Percentiles rank a stretch among this genome's conserved stretches.
phyloP scores from a whole-genome alignment of 495 filamentous ascomycete genomes.

The Podospora comata region DNA sequence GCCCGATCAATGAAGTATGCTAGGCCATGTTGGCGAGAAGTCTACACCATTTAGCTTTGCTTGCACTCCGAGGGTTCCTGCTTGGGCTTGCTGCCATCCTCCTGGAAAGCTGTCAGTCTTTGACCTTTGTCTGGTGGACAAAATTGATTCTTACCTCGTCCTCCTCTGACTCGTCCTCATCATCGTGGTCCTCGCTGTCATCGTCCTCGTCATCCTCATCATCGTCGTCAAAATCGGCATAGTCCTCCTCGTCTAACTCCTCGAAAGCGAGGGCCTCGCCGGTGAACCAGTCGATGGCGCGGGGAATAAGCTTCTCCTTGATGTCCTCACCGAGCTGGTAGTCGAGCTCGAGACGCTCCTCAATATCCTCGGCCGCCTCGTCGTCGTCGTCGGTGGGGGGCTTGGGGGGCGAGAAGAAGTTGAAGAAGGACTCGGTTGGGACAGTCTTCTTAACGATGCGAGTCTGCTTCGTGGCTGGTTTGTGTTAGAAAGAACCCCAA shows the following conservation, averaged over 20 bases:
- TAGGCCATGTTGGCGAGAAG: conserved; percentile 2
- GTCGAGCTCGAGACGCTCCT: conserved; percentile 96
- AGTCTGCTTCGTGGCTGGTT: conserved; percentile 93
- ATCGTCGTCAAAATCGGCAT: conserved; percentile 85
- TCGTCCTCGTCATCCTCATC: conserved; percentile 85
- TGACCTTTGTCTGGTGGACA: conserved; percentile 3
- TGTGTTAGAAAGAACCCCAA: conserved; percentile 29
- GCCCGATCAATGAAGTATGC: conserved; percentile 22
- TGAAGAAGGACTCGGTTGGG: conserved; percentile 98
- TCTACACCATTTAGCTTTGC: conserved; percentile 72
- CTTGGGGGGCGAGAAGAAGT: conserved; percentile 97
- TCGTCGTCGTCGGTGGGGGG: conserved; percentile 74
- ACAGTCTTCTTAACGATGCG: conserved; percentile 98
- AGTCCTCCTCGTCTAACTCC: conserved; percentile 86
- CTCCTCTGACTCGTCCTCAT: conserved; percentile 87
- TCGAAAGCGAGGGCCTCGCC: conserved; percentile 97
- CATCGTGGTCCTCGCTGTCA: conserved; percentile 77
- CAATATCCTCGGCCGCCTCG: conserved; percentile 83
- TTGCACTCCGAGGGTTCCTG: conserved; percentile 99
- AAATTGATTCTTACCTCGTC: conserved; percentile 62
- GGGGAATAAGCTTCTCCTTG: conserved; percentile 99
- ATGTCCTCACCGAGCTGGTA: conserved; percentile 99
- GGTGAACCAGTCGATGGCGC: conserved; percentile 99
- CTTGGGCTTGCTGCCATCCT: conserved; percentile 94
- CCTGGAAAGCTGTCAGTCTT: conserved; percentile 50